These are phyloP conservation scores for Populus alba DNA, from an alignment of 345 rosid species.

Conservation along the genomic window DNA sequence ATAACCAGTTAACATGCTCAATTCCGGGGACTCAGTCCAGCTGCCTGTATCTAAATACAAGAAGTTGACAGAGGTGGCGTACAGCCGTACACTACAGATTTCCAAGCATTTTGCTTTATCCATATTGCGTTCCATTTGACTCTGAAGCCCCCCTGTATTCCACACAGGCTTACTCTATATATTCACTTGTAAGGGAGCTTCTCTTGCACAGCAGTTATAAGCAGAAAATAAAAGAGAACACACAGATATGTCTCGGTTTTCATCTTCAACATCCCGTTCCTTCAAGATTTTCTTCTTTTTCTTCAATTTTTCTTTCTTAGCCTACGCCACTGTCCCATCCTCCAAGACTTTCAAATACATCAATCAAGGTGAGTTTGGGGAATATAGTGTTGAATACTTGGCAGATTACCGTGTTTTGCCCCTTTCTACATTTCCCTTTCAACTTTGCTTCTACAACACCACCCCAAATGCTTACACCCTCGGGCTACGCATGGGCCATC, in stretches of 20 bases:
- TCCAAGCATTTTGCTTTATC: not conserved
- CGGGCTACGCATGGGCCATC: conserved; percentile 46
- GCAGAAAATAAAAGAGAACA: too few species aligned
- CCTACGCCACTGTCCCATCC: not conserved
- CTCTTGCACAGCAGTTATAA: too few species aligned
- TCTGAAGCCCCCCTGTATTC: not conserved
- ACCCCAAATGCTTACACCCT: conserved; percentile 51
- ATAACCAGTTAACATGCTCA: too few species aligned
- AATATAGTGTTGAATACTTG: not conserved
- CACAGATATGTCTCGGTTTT: not conserved
- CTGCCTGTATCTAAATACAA: too few species aligned
- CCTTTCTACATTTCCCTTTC: not conserved
- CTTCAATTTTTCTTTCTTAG: not conserved
- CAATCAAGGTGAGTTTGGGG: not conserved
- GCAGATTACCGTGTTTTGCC: not conserved
- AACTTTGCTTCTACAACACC: conserved; percentile 40
- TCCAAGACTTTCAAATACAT: conserved; percentile 2
- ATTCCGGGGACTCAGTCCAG: too few species aligned
- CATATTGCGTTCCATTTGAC: not conserved
- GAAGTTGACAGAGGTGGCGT: too few species aligned
- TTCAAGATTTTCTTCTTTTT: not conserved
- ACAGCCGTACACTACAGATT: too few species aligned
- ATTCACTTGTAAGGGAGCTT: not conserved
- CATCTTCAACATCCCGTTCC: not conserved
- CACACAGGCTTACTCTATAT: not conserved